A percentile compares a stretch with the other conserved stretches of the same genome.
phyloP scores from a whole-genome alignment of 1,284 basidiomycete species.

The Mycena sp. region DNA sequence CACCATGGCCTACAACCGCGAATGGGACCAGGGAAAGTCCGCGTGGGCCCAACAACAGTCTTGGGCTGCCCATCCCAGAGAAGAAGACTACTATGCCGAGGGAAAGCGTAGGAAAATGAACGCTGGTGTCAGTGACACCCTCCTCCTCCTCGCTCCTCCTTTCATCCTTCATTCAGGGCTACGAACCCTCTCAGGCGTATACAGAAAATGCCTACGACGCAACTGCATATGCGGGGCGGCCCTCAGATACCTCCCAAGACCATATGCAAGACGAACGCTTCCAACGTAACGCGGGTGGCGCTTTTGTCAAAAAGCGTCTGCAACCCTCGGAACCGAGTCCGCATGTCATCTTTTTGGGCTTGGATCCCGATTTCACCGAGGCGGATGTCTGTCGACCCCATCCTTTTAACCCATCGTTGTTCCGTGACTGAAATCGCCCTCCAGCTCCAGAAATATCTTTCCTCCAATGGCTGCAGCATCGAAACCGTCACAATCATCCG shows the following conservation, averaged over 20 bases:
- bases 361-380: slow-evolving; percentile 91
- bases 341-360: slow-evolving; percentile 91
- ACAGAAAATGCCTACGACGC: slow-evolving; percentile 51
- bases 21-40: slow-evolving; percentile 84
- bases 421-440: slow-evolving; percentile 48
- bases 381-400: slow-evolving; percentile 78
- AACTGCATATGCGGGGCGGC: slow-evolving; percentile 35
- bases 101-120: slow-evolving; percentile 83
- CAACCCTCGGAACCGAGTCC: slow-evolving; percentile 83
- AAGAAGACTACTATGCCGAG: slow-evolving; percentile 74
- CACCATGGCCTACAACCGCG: slow-evolving; percentile 78
- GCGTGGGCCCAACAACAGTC: slow-evolving; percentile 53
- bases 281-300: slow-evolving; percentile 50
- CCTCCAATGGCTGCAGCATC: slow-evolving; percentile 74
- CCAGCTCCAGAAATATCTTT: slow-evolving; percentile 83
- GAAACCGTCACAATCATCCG: slow-evolving; percentile 92
- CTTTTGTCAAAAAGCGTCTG: slow-evolving; percentile 73
- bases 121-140: slow-evolving; percentile 63
- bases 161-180: slow-evolving; percentile 50
- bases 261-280: slow-evolving; percentile 34
- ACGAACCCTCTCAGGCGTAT: slow-evolving; percentile 55
- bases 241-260: slow-evolving; percentile 54
- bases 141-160: slow-evolving; percentile 9
- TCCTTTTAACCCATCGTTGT: slow-evolving; percentile 35
- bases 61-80: slow-evolving; percentile 64